These are phyloP conservation scores for Schizonepeta tenuifolia DNA, from an alignment of 257 asterid species.

Conservation along the genomic window DNA sequence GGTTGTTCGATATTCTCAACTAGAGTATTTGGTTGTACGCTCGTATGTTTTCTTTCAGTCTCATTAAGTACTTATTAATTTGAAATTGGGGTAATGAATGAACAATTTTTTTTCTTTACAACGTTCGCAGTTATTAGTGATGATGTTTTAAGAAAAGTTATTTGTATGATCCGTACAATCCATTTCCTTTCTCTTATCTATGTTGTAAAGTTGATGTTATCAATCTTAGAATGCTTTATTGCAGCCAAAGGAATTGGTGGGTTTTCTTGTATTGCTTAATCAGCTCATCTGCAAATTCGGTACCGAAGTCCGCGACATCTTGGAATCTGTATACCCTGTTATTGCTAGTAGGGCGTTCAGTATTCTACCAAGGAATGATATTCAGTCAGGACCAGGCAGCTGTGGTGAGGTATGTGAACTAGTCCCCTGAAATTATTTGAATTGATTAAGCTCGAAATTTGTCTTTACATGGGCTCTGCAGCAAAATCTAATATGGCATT, in stretches of 20 bases:
- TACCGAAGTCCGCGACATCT: slow-evolving; percentile 61
- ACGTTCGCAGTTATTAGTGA: slow-evolving; percentile 1
- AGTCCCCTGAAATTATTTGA: slow-evolving; percentile 6
- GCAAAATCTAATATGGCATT: not conserved
- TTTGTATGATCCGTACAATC: not conserved
- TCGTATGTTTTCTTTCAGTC: not conserved
- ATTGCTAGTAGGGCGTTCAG: slow-evolving; percentile 68
- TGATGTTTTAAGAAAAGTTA: not conserved
- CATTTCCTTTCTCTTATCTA: not conserved
- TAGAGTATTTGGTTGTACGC: no score
- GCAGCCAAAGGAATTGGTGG: slow-evolving; percentile 95
- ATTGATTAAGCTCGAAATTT: slow-evolving; percentile 9
- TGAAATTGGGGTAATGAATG: slow-evolving; percentile 5
- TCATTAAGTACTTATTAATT: slow-evolving; percentile 11
- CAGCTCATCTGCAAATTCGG: slow-evolving; percentile 94
- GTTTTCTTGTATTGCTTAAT: slow-evolving; percentile 78
- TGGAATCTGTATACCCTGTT: slow-evolving; percentile 87
- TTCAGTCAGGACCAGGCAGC: slow-evolving; percentile 79
- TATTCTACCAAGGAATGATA: slow-evolving; percentile 74
- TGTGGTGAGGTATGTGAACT: slow-evolving; percentile 72
- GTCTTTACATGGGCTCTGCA: not conserved
- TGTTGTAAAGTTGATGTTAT: slow-evolving; percentile 21
- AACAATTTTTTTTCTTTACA: not conserved
- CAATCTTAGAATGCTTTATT: slow-evolving; percentile 23
- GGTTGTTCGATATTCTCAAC: no score